Percentiles rank a stretch among this genome's conserved stretches.
phyloP scores from a whole-genome alignment of 2,329 filamentous ascomycete species.

The Nemania diffusa region DNA sequence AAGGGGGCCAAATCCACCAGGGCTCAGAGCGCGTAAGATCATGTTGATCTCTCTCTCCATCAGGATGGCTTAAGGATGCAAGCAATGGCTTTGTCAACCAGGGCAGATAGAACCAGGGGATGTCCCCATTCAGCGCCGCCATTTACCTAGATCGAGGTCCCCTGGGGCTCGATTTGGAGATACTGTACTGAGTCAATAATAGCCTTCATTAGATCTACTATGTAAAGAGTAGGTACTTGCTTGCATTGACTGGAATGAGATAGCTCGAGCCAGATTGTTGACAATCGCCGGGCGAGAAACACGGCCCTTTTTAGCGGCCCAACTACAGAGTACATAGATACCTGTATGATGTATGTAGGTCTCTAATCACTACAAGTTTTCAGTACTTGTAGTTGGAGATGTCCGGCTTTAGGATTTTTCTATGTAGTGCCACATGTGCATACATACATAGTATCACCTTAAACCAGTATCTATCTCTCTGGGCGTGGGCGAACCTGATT shows the following conservation, averaged over 20 bases:
- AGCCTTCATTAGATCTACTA: neutral
- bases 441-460: neutral
- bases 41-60: conserved; percentile 33
- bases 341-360: too few species aligned
- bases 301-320: conserved; percentile 20
- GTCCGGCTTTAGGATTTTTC: too few species aligned
- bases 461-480: neutral
- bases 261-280: conserved; percentile 1
- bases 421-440: neutral
- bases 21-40: conserved; percentile 28
- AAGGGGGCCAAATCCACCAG: conserved; percentile 26
- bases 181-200: too few species aligned
- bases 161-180: neutral
- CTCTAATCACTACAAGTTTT: neutral
- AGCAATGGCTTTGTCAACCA: conserved; percentile 24
- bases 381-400: neutral
- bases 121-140: conserved; percentile 2
- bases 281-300: neutral
- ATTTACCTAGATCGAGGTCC: neutral
- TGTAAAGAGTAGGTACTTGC: neutral
- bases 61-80: conserved; percentile 28
- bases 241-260: neutral
- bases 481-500: neutral
- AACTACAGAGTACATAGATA: too few species aligned
- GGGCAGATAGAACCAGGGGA: conserved; percentile 11